Evolutionary conservation across 2,329 filamentous ascomycete species (phyloP), one percentile per base, ranked within the genome.

Genomic region (Xylaria sp.): DNA sequence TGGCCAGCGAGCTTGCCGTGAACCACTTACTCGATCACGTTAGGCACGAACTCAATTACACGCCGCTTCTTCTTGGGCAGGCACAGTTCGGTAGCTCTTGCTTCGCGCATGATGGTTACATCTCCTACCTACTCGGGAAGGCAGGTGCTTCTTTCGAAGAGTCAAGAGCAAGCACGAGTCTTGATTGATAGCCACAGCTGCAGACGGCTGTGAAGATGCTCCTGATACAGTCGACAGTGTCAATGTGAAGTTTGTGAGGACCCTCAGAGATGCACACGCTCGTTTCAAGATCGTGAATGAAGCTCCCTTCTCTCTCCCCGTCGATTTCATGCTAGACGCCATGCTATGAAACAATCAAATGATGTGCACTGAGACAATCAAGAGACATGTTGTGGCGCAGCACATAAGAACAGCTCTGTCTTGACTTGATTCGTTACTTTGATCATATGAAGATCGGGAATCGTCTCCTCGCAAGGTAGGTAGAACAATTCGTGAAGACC

Each of bases 261-360:
- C 37, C 8, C 37, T 42, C 37, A 42, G 37, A 13, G 11, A 13
- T 42, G 7, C 37, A 42, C 37, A 42, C 9, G n/a, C 48, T 51
- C 44, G 11, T 50, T 60, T 58, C 54, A 53, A 51, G 48, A 52
- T 51, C 30, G 54, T 30, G 39, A 55, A 37, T 7, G 34, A 30
- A 59, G 18, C 18, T 16, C 44, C 44, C 8, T 52, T 56, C 47
- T 19, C 54, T 35, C 34, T 35, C 13, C 7, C 16, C 42, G 19
- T 59, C 42, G 34, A 18, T 44, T 48, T 61, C 37, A 48, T 52
- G 18, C 57, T 50, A 13, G 44, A 51, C 30, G 30, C 52, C 44
- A 44, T 59, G 44, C 42, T 63, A 53, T 59, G 62, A 63, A 59
- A 63, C 62, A 62, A 49, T 6, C 47, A 30, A 44, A 63, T 8